phyloP scores from a whole-genome alignment of 805 yeast species.

The Candida sonorensis region DNA sequence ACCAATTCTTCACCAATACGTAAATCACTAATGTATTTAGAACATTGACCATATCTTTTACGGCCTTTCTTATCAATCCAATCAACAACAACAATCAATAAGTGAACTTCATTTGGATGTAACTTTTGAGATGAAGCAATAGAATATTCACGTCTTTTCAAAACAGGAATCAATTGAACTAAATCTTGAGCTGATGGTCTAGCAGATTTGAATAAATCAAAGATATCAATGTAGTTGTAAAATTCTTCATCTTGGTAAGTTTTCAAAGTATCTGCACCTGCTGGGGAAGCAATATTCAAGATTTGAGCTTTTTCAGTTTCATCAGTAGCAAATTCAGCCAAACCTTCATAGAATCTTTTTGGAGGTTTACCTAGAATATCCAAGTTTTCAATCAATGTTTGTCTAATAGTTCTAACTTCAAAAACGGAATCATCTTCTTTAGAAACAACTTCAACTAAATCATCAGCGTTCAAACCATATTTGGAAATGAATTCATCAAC shows the following conservation, averaged over 20 bases:
- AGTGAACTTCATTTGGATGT: constrained; percentile 86
- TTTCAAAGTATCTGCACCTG: constrained; percentile 82
- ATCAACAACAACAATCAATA: constrained; percentile 91
- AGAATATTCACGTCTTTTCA: constrained; percentile 95
- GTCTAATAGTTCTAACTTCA: constrained; percentile 79
- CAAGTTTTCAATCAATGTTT: constrained; percentile 69
- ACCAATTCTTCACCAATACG: constrained; percentile 77
- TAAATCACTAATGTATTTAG: constrained; percentile 80
- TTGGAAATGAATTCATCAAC: constrained; percentile 63
- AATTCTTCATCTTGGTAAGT: constrained; percentile 79
- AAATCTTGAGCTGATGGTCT: constrained; percentile 69
- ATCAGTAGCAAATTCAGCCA: constrained; percentile 67
- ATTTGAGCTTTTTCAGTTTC: constrained; percentile 58
- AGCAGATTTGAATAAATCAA: constrained; percentile 73
- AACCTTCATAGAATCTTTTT: constrained; percentile 82
- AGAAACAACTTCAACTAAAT: constrained; percentile 63
- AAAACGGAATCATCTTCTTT: constrained; percentile 49
- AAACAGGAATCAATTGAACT: constrained; percentile 68
- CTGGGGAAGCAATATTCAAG: constrained; percentile 60
- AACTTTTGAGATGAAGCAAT: constrained; percentile 93
- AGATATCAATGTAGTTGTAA: constrained; percentile 72
- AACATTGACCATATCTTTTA: constrained; percentile 88
- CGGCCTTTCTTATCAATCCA: constrained; percentile 88
- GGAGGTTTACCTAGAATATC: constrained; percentile 95
- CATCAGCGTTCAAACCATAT: constrained; percentile 68